These are phyloP conservation scores for Saraca asoca DNA, from an alignment of 331 rosid species.

Conservation along the genomic window DNA sequence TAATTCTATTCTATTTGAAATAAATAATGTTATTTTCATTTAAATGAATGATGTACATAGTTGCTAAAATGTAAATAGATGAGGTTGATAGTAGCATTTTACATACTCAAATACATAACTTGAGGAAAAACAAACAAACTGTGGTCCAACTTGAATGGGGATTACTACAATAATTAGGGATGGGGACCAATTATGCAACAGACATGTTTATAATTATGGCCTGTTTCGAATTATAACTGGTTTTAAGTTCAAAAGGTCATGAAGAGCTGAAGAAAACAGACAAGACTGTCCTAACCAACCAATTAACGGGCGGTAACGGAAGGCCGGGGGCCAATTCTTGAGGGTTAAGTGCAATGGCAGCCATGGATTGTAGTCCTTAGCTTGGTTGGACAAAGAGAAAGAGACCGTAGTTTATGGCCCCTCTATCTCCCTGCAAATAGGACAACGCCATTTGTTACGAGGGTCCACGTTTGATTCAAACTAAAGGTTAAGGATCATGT, in stretches of 20 bases:
- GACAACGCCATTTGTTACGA: conserved; percentile 42
- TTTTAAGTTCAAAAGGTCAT: conserved; percentile 30
- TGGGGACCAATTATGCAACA: conserved; percentile 30
- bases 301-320: conserved; percentile 24
- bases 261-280: conserved; percentile 32
- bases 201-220: conserved; percentile 26
- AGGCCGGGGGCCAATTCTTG: conserved; percentile 37
- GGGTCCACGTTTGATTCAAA: conserved; percentile 35
- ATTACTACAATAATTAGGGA: conserved; percentile 34
- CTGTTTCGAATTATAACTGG: conserved; percentile 29
- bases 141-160: conserved; percentile 39
- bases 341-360: conserved; percentile 34
- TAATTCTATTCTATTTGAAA: too few relatives aligned
- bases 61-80: too few relatives aligned
- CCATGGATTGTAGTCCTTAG: conserved; percentile 24
- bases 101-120: not conserved
- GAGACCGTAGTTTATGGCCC: conserved; percentile 23
- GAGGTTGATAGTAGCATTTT: too few relatives aligned
- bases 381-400: conserved; percentile 25
- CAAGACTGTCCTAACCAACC: conserved; percentile 15
- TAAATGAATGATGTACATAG: too few relatives aligned
- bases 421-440: conserved; percentile 24
- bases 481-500: conserved; percentile 31
- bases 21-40: too few relatives aligned
- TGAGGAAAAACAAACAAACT: conserved; percentile 13